phyloP scores from a whole-genome alignment of 352 stramenopile genomes.

The Chrysophaeum taylorii region DNA sequence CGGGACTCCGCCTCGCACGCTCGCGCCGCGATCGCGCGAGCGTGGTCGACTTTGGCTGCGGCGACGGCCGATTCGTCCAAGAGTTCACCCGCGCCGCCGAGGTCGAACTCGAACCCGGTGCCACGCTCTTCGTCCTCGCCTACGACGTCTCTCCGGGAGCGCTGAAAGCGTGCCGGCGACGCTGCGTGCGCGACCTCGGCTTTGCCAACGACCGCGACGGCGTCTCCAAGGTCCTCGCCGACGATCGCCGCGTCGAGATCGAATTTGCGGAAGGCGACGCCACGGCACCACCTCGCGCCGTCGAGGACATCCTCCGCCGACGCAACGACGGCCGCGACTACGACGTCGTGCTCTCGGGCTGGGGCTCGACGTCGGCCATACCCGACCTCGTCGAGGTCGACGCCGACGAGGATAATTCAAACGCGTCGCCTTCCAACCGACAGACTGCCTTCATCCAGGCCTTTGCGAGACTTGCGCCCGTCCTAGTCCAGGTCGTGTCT shows the following conservation, averaged over 20 bases:
- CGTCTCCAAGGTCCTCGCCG: background rate
- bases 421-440: background rate
- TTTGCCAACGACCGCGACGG: background rate
- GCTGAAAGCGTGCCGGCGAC: background rate
- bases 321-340: background rate
- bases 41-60: background rate
- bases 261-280: background rate
- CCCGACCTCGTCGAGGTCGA: background rate
- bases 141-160: constrained; percentile 6
- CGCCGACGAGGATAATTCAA: background rate
- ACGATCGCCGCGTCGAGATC: background rate
- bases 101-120: background rate
- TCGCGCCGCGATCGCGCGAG: background rate
- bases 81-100: background rate
- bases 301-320: background rate
- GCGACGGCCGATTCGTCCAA: background rate
- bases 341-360: constrained; percentile 10
- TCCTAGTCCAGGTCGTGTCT: background rate
- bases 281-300: background rate
- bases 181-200: background rate
- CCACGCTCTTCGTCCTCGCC: background rate
- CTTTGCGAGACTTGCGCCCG: background rate
- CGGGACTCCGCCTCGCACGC: background rate
- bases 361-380: constrained; percentile 11
- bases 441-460: background rate